Base-by-base conservation (phyloP, 805 yeast genomes). In the Metschnikowia lochheadii region DNA sequence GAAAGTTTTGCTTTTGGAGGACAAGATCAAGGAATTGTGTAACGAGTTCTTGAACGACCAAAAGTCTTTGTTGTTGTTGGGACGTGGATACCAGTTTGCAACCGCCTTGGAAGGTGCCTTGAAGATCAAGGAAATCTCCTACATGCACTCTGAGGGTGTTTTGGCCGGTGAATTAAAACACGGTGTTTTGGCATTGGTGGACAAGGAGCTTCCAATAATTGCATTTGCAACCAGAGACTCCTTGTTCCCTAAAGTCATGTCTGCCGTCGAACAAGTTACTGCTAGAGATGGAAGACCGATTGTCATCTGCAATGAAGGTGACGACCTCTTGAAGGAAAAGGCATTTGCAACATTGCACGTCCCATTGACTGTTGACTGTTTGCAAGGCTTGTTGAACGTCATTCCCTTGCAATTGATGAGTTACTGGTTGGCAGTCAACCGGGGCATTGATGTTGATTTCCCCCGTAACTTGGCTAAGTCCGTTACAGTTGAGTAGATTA, bases 121-220 rank as follows among this genome's bases (percentile, higher is more conserved):
- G 64, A 94, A 94, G 76, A 92, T 94, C 68, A 94, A 94, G 75
- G 99, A 94, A 72, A 94, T 94, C 56, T 92, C 98, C 2, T 94
- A 94, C 70, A 94, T 94, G 89, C 99, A 94, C 70, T 89, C 97
- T 18, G 99, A 94, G 76, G 99, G 99, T 77, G 96, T 94, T 48
- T 83, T 94, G 58, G 99, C 99, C 20, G 99, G 99, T 69, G 99
- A 94, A 74, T 83, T 94, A 73, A 94, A 94, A 72, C 99, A 94
- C 67, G 99, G 99, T 73, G 96, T 89, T 32, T 81, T 94, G 63
- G 99, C 99, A 6, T 79, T 94, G 53, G 97, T 94, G 53, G 99
- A 94, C 72, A 96, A 87, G 61, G 78, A 85, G 55, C 77, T 94
- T 66, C 99, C 99, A 53, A 89, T 94, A 59, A 86, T 94, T 70